These are phyloP conservation scores for Vitis riparia DNA, from an alignment of 164 flowering plant species.

Conservation along the genomic window DNA sequence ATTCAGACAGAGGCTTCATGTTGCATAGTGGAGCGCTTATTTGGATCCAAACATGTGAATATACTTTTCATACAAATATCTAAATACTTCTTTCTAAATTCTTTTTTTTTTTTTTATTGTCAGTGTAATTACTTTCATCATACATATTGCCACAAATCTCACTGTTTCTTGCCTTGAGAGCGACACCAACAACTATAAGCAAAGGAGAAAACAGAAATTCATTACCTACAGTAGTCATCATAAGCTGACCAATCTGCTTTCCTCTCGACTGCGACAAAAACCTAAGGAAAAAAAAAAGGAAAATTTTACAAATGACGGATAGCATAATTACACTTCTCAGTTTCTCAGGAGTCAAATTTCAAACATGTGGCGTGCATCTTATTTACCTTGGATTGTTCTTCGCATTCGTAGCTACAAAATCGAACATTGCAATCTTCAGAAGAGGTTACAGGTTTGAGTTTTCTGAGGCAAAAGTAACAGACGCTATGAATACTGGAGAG, in stretches of 20 bases:
- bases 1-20: too few species aligned
- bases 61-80: too few species aligned
- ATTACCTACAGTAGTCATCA: conserved; percentile 74
- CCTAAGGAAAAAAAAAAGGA: conserved; percentile 29
- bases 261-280: conserved; percentile 59
- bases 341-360: conserved; percentile 18
- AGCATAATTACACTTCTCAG: too few species aligned
- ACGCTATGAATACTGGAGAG: conserved; percentile 36
- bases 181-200: too few species aligned
- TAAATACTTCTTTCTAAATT: too few species aligned
- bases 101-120: too few species aligned
- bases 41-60: too few species aligned
- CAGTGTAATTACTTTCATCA: too few species aligned
- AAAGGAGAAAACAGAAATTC: conserved; percentile 5
- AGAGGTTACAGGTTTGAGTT: background rate
- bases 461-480: conserved; percentile 61
- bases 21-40: too few species aligned
- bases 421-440: conserved; percentile 15
- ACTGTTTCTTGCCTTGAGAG: too few species aligned
- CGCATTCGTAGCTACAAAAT: conserved; percentile 68
- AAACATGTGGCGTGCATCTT: conserved; percentile 25
- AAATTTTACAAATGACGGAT: background rate
- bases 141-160: too few species aligned
- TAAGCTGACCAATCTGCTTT: conserved; percentile 67
- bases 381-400: conserved; percentile 46